Conservation (phyloP, 257 asterid genomes). For the Salvia hispanica region DNA sequence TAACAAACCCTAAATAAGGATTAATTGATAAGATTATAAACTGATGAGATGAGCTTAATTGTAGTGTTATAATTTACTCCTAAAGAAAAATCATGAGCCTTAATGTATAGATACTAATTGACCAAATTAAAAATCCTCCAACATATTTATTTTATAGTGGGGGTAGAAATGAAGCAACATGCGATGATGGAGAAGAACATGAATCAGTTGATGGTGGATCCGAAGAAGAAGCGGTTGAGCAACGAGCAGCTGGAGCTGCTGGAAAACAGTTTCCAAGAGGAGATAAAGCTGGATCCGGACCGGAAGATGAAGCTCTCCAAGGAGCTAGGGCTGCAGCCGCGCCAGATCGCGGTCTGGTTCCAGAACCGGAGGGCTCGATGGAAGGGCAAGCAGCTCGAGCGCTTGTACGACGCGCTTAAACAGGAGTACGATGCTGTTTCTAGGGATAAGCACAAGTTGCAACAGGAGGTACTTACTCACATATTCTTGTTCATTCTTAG, state of each 20-base stretch:
- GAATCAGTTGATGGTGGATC: conserved; percentile 33
- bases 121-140: background rate
- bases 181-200: conserved; percentile 37
- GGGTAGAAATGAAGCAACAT: conserved; percentile 56
- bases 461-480: conserved; percentile 53
- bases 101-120: too few species aligned
- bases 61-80: too few species aligned
- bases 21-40: too few species aligned
- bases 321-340: conserved; percentile 76
- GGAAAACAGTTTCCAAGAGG: conserved; percentile 74
- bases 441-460: conserved; percentile 69
- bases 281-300: conserved; percentile 81
- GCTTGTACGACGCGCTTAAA: conserved; percentile 62
- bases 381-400: conserved; percentile 82
- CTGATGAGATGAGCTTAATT: too few species aligned
- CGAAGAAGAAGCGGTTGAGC: conserved; percentile 70
- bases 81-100: too few species aligned
- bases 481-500: background rate
- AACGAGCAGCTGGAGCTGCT: conserved; percentile 68
- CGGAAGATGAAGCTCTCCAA: conserved; percentile 73
- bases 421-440: conserved; percentile 65
- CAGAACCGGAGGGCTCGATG: conserved; percentile 86
- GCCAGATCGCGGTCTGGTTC: conserved; percentile 90
- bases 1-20: too few species aligned
- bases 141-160: background rate